phyloP scores from a whole-genome alignment of 1,284 basidiomycete species.

The Trametes hirsuta region DNA sequence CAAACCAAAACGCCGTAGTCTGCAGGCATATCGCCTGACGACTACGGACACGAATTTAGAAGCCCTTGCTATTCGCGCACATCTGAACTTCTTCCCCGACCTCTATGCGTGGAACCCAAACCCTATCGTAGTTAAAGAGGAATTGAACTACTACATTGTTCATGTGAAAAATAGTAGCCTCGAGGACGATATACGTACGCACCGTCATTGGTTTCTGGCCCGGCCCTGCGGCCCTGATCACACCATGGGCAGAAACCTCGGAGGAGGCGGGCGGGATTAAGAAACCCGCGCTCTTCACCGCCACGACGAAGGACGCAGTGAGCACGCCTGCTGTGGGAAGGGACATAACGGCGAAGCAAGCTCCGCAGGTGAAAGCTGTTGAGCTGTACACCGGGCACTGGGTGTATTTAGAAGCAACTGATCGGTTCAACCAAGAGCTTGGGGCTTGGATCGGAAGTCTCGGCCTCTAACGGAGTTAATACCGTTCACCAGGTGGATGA shows the following conservation, averaged over 20 bases:
- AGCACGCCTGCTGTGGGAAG: neutral
- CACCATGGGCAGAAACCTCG: slow-evolving; percentile 3
- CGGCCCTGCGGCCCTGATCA: neutral
- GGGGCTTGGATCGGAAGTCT: slow-evolving; percentile 1
- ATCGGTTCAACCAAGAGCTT: neutral
- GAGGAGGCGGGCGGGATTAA: neutral
- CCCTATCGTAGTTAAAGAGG: no score
- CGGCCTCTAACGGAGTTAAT: no score
- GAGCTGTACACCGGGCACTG: slow-evolving; percentile 12
- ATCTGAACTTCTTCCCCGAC: no score
- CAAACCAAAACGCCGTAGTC: no score
- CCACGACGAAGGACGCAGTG: slow-evolving; percentile 1
- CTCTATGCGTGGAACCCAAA: no score
- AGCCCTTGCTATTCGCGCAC: no score
- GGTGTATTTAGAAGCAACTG: slow-evolving; percentile 4
- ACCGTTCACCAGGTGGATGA: no score
- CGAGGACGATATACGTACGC: neutral
- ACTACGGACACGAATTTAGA: no score
- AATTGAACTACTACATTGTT: no score
- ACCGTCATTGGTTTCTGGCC: neutral
- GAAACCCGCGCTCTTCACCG: slow-evolving; percentile 13
- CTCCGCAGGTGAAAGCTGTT: slow-evolving; percentile 2
- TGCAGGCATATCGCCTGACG: no score
- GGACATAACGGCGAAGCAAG: neutral
- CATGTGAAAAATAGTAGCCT: no score